Evolutionary conservation across 1,139 yeast species (phyloP), one percentile per base, ranked within the genome.

Genomic region (Candida sp.): DNA sequence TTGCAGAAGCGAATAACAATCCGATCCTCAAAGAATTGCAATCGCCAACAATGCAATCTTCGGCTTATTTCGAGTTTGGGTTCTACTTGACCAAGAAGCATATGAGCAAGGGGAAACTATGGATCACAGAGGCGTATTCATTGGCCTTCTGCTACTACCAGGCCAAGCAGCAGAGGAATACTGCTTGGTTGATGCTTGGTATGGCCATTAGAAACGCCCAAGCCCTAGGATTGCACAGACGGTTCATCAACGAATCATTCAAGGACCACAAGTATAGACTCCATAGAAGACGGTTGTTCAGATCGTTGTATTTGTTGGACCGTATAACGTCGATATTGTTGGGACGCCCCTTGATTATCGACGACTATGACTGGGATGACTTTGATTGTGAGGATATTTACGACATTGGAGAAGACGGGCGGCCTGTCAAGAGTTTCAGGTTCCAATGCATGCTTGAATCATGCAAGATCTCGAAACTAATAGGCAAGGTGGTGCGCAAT

Each of bases 331-430:
- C 80, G 7, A 59, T 73, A 8, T 62, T 68, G 31, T 53, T 78
- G 39, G 83, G 83, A 3, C 60, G 81, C 28, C 76, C 81, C 1
- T 56, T 76, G 42, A 62, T 73, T 1, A 73, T 78, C 30, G 63
- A 63, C 45, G 75, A 74, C 47, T 60, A 66, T 39, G 80, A 75
- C 40, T 73, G 78, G 77, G 81, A 77, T 54, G 80, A 75, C 53
- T 54, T 52, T 39, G 53, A 46, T 5, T 47, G 34, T 43, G 49
- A 49, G 22, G 54, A 55, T 47, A 46, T 56, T 2, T 51, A 35
- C 39, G 58, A 55, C 11, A 17, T 44, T 6, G 55, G 54, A 30
- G 42, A 37, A 3, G 43, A 49, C 31, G 54, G 51, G 6, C 34
- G 54, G 4, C 47, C 44, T 3, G 46, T 52, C 17, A 49, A 50